phyloP scores from a whole-genome alignment of 2,329 filamentous ascomycete genomes.

The Apiospora phragmitis region DNA sequence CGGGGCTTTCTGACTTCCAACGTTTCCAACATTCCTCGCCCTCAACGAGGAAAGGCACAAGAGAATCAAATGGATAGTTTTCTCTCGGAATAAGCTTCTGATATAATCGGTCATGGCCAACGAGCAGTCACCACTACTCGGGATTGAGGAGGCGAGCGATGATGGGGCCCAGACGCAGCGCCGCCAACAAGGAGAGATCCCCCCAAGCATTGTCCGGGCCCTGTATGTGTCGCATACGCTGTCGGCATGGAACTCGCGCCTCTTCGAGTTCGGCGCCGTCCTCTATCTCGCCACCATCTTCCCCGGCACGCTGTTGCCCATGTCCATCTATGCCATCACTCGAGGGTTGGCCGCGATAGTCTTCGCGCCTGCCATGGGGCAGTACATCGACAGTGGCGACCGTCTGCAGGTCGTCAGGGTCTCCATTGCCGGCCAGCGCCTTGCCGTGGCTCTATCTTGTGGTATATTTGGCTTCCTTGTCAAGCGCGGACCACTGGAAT shows the following conservation, averaged over 20 bases:
- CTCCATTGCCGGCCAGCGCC: constrained; percentile 47
- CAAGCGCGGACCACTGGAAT: constrained; percentile 14
- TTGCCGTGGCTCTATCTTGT: constrained; percentile 49
- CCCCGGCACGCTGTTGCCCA: constrained; percentile 61
- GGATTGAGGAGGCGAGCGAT: not conserved
- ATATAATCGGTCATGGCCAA: not conserved
- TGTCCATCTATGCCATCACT: constrained; percentile 68
- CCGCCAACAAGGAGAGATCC: not conserved
- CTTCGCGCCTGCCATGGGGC: constrained; percentile 59
- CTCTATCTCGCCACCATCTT: constrained; percentile 58
- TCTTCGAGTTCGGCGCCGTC: constrained; percentile 65
- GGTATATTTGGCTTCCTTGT: constrained; percentile 41
- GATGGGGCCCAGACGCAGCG: not conserved
- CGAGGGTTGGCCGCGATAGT: constrained; percentile 59
- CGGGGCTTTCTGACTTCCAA: not conserved
- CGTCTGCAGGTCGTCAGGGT: constrained; percentile 50
- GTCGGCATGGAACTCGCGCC: constrained; percentile 64
- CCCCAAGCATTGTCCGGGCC: constrained; percentile 15
- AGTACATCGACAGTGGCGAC: constrained; percentile 56
- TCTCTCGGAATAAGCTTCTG: not conserved
- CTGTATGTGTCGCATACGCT: constrained; percentile 62
- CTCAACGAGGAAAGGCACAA: not conserved
- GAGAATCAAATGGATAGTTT: not conserved
- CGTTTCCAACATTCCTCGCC: not conserved
- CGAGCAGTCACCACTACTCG: not conserved